Percentiles rank a stretch among this genome's conserved stretches.
Conservation (phyloP, 176 grass and related monocot genomes). For the sorghum (Sorghum bicolor) region Sorghum_bicolor_NCBIv3 NC_012870.2:75077001-75077500, state of each 20-base stretch:
- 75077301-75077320: constrained; percentile 60
- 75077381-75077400: constrained; percentile 57
- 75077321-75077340: constrained; percentile 74
- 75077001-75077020: background rate
- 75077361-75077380: constrained; percentile 40
- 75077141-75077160: constrained; percentile 21
- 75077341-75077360: constrained; percentile 67
- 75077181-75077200: constrained; percentile 67
- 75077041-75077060: constrained; percentile 24
- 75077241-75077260: constrained; percentile 72
- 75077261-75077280: constrained; percentile 37
- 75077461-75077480: constrained; percentile 48
- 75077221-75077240: constrained; percentile 68
- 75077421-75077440: constrained; percentile 77
- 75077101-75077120: constrained; percentile 36
- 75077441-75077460: constrained; percentile 48
- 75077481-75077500: constrained; percentile 63
- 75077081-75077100: constrained; percentile 41
- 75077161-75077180: constrained; percentile 24
- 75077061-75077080: constrained; percentile 53
- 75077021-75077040: constrained; percentile 52
- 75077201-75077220: constrained; percentile 62
- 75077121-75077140: constrained; percentile 28
- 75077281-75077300: constrained; percentile 53
- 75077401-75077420: constrained; percentile 42